phyloP scores from a whole-genome alignment of 495 filamentous ascomycete species.

The Aspergillus leporis region DNA sequence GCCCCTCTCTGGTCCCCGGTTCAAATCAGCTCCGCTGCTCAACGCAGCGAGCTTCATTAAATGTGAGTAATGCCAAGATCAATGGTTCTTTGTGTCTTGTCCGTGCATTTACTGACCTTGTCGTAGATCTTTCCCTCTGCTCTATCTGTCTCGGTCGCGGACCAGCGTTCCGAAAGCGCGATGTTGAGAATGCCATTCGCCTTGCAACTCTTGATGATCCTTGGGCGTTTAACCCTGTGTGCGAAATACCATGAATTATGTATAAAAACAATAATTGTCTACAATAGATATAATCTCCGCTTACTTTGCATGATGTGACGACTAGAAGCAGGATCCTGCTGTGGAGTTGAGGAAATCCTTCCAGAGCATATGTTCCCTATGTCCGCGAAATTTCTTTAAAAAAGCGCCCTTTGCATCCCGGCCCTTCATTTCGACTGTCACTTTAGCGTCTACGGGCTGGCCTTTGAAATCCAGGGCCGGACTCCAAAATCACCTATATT shows the following conservation, averaged over 20 bases:
- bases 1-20: conserved; percentile 12
- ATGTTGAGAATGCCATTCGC: conserved; percentile 30
- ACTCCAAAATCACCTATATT: conserved; percentile 16
- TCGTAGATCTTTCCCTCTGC: conserved; percentile 21
- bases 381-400: conserved; percentile 19
- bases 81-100: conserved; percentile 12
- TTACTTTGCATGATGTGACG: conserved; percentile 17
- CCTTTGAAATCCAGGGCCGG: conserved; percentile 17
- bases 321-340: conserved; percentile 14
- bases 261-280: conserved; percentile 19
- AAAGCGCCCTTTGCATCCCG: conserved; percentile 17
- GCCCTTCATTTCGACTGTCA: conserved; percentile 15
- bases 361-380: conserved; percentile 14
- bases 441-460: conserved; percentile 14
- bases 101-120: conserved; percentile 18
- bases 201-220: conserved; percentile 23
- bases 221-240: conserved; percentile 22
- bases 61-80: conserved; percentile 23
- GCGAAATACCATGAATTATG: conserved; percentile 18
- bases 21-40: conserved; percentile 17
- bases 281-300: conserved; percentile 17
- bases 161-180: conserved; percentile 27
- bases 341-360: conserved; percentile 15
- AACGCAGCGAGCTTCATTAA: conserved; percentile 26
- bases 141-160: conserved; percentile 33